Evolutionary conservation across 345 rosid species (phyloP), one percentile per base, ranked within the genome.

Genomic region (Combretum micranthum): DNA sequence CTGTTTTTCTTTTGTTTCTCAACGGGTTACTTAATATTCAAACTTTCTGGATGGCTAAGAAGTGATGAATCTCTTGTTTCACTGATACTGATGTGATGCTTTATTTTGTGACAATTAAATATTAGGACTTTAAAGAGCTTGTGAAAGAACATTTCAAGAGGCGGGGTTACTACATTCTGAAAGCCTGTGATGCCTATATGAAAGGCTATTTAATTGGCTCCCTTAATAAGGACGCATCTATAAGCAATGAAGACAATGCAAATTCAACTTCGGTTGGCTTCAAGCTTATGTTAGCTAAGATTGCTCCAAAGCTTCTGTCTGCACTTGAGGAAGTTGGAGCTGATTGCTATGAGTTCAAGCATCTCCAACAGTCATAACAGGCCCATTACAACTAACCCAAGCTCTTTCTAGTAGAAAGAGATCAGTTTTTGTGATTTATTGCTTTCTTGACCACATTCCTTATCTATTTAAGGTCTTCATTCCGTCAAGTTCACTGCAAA

Each of bases 151-250:
- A 90, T 73, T 94, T 90, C 79, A 78, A 68, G 74, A 80, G 66
- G 63, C 96, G 99, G 0, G 97, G 97, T 7, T 73, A 74, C 66
- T 84, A 82, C 81, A 78, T 94, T 70, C 90, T 94, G 53, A 90
- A 80, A 76, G 99, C 97, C 23, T 90, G 96, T 56, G 85, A 86
- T 61, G 87, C 97, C 10, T 90, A 87, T 67, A 87, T 81, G 97
- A 84, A 83, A 64, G 99, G 99, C 66, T 77, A 73, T 69, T 67
- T 94, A 62, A 90, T 94, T 20, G 97, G 97, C 42, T 87, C 97
- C 55, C 96, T 90, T n/a, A 48, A 74, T 42, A 66, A 78, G 70
- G 95, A 90, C 52, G 96, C 87, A 3, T 77, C 86, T 1, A 69
- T 66, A 39, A 75, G 66, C 56, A 68, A 73, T 52, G 70, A 66